Percentiles rank a stretch among this genome's conserved stretches.
Evolutionary conservation across 2,329 filamentous ascomycete genomes (phyloP).

Genomic region (Mycosphaerella sp.): DNA sequence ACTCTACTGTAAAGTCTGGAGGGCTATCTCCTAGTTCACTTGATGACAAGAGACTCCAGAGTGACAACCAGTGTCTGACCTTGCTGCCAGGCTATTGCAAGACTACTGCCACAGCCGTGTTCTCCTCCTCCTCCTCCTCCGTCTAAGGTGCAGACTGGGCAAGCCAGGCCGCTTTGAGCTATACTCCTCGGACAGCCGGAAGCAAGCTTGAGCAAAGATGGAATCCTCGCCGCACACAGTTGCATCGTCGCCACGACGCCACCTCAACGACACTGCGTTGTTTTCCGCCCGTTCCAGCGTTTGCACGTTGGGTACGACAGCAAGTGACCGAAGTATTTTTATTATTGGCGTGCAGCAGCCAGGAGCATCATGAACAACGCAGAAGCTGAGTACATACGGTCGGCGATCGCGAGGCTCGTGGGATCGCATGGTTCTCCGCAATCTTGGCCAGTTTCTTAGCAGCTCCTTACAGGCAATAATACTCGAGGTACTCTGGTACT

Average conservation of each 20-base stretch:
- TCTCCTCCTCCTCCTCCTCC: slow-evolving; percentile 5
- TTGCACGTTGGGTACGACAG: background rate
- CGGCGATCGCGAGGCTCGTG: background rate
- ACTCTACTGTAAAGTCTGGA: background rate
- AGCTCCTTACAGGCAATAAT: background rate
- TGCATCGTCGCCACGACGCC: slow-evolving; percentile 3
- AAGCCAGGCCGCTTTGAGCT: slow-evolving; percentile 13
- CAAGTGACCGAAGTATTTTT: background rate
- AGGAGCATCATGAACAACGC: background rate
- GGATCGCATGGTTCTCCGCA: slow-evolving; percentile 1
- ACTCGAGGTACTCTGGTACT: background rate
- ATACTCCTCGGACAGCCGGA: slow-evolving; percentile 13
- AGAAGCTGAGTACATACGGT: background rate
- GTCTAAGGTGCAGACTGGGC: slow-evolving; percentile 6
- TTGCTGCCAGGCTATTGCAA: slow-evolving; percentile 1
- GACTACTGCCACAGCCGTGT: slow-evolving; percentile 1
- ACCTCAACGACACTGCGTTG: background rate
- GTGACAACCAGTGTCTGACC: background rate
- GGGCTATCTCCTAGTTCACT: background rate
- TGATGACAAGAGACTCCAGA: background rate
- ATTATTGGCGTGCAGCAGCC: background rate
- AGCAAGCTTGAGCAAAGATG: slow-evolving; percentile 14
- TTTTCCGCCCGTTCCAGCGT: background rate
- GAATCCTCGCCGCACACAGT: slow-evolving; percentile 16
- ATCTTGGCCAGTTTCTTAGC: background rate